Base-by-base conservation (phyloP, 225 moss, liverwort and hornwort genomes). In the Thuidium tamariscinum region DNA sequence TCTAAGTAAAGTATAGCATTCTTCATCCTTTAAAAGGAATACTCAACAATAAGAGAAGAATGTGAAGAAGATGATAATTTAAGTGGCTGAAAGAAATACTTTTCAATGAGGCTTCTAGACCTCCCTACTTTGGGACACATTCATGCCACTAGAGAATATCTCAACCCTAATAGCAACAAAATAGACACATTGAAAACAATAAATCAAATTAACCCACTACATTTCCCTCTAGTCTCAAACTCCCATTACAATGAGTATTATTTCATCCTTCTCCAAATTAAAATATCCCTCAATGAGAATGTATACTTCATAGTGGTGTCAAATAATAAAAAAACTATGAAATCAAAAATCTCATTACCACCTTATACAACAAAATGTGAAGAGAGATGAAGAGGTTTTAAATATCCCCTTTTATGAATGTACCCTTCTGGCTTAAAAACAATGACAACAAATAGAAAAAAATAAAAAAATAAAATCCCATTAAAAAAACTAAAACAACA, bases 361-460 rank as follows among this genome's bases (percentile, higher is more conserved):
- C 3, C 20, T 52, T 5, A 8, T 0, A 8, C 34, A 34, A 51
- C 5, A n/a, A 74, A 22, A 52, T 52, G 8, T 34, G 5, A n/a
- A n/a, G 13, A 22, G 13, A 74, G 4, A 52, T 0, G n/a, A 22
- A 12, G 3, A 51, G 7, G 21, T 2, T 74, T 32, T 34, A 32
- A 13, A 20, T 29, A 51, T 34, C 21, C 21, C 34, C 1, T 74
- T 20, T 0, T 51, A 74, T 1, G 0, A 32, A 21, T 74, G 3
- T 22, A 21, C 0, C 5, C 21, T 5, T 8, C 12, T 8, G 3
- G 8, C 5, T n/a, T n/a, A 52, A 14, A 74, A 34, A 9, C 0
- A 0, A 0, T 8, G 8, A 21, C n/a, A 51, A 52, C 14, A 74
- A 22, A 5, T 5, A 51, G 19, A 1, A 0, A 0, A 10, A 15